Evolutionary conservation across 768 basidiomycete genomes (phyloP).

Genomic region (Suillus cothurnatus): DNA sequence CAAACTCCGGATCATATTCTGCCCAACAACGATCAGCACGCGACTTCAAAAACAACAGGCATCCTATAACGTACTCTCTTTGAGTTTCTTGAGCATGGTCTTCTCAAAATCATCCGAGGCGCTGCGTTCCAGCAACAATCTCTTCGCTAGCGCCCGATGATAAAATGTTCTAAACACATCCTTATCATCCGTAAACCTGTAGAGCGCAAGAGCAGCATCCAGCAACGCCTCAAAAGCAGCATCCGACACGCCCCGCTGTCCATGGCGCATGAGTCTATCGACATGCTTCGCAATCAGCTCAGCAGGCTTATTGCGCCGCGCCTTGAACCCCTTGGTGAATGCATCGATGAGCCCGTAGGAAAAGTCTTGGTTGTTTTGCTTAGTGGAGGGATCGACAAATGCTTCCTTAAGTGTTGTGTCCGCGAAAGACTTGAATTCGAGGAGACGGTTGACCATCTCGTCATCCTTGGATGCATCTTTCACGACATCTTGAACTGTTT

Average conservation of each 20-base stretch:
- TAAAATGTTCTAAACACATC: conserved; percentile 95
- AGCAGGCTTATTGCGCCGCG: conserved; percentile 79
- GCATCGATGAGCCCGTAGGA: conserved; percentile 70
- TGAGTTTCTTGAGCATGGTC: conserved; percentile 81
- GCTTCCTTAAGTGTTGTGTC: conserved; percentile 51
- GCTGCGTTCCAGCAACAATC: conserved; percentile 79
- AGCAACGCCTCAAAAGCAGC: conserved; percentile 62
- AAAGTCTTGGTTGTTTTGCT: conserved; percentile 56
- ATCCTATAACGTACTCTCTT: conserved; percentile 62
- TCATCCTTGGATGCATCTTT: conserved; percentile 65
- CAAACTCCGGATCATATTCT: conserved; percentile 97
- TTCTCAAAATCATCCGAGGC: conserved; percentile 89
- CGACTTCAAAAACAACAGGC: conserved; percentile 3
- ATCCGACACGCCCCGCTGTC: conserved; percentile 72
- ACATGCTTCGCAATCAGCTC: conserved; percentile 93
- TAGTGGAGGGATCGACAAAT: conserved; percentile 47
- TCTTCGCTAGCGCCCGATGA: conserved; percentile 84
- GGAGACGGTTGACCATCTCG: conserved; percentile 73
- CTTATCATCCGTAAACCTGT: conserved; percentile 88
- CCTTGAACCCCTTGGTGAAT: conserved; percentile 74
- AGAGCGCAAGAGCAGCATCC: conserved; percentile 70
- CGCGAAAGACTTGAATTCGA: conserved; percentile 64
- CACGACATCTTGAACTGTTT: conserved; percentile 63
- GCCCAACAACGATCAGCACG: conserved; percentile 19
- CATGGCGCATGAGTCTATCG: conserved; percentile 84